A percentile compares a stretch with the other conserved stretches of the same genome.
phyloP scores from a whole-genome alignment of 2,329 filamentous ascomycete species.

The Trichoderma oligosporum region DNA sequence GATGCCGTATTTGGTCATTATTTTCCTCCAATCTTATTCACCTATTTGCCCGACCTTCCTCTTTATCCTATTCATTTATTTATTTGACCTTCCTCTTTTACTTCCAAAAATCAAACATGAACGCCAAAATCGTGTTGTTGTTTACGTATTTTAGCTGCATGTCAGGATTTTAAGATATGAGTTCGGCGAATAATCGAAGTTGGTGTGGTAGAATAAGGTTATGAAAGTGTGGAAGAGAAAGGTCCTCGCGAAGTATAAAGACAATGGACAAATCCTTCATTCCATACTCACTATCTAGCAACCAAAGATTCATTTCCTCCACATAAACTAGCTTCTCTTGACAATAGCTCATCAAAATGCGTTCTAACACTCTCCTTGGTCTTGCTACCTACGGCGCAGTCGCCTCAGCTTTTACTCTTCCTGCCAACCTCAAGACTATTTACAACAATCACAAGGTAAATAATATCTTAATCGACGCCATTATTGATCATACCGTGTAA shows the following conservation, averaged over 20 bases:
- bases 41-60: too few species aligned
- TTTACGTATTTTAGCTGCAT: neutral
- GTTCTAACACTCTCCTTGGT: constrained; percentile 10
- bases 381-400: constrained; percentile 19
- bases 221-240: neutral
- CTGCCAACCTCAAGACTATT: constrained; percentile 20
- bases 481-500: neutral
- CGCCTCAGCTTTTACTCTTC: constrained; percentile 19
- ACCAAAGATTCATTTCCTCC: neutral
- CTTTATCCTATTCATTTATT: neutral
- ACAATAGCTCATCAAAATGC: constrained; percentile 5
- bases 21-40: constrained; percentile 12
- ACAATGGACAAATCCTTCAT: too few species aligned
- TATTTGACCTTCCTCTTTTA: constrained; percentile 7
- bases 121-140: neutral
- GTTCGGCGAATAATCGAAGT: neutral
- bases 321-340: neutral
- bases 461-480: neutral
- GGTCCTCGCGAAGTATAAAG: constrained; percentile 4
- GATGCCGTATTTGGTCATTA: neutral
- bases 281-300: too few species aligned
- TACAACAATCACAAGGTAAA: constrained; percentile 20
- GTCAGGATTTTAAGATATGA: neutral
- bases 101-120: neutral
- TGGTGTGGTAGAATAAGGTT: neutral